A percentile compares a stretch with the other conserved stretches of the same genome.
phyloP scores from a whole-genome alignment of 768 basidiomycete genomes.

The Albatrellus ellisii region DNA sequence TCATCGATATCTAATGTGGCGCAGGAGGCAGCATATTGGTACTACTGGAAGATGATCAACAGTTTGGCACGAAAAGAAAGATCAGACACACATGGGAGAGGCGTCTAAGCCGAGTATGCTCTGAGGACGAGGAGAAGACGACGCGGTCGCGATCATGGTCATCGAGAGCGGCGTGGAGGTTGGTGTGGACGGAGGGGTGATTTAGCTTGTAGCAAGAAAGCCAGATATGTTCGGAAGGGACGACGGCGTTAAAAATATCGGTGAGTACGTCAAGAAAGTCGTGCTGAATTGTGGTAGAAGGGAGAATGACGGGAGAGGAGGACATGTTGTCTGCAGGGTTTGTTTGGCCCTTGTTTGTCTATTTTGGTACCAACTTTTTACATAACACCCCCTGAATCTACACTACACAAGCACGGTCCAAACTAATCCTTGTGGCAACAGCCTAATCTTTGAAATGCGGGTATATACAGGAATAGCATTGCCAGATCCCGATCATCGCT shows the following conservation, averaged over 20 bases:
- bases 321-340: no score
- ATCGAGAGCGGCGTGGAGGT: slow-evolving; percentile 8
- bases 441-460: no score
- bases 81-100: background rate
- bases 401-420: no score
- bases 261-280: slow-evolving; percentile 10
- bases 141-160: slow-evolving; percentile 12
- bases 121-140: slow-evolving; percentile 8
- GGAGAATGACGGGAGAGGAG: no score
- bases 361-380: no score
- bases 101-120: slow-evolving; percentile 8
- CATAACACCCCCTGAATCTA: no score
- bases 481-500: no score
- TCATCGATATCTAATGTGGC: slow-evolving; percentile 6
- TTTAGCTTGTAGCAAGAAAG: slow-evolving; percentile 13
- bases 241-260: slow-evolving; percentile 9
- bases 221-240: slow-evolving; percentile 12
- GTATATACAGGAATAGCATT: no score
- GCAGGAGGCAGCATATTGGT: slow-evolving; percentile 9
- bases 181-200: slow-evolving; percentile 12
- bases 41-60: slow-evolving; percentile 3
- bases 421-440: no score
- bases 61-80: background rate
- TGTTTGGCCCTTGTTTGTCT: no score
- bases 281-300: slow-evolving; percentile 11